A percentile compares a stretch with the other conserved stretches of the same genome.
phyloP scores from a whole-genome alignment of 371 early-diverging fungal genomes.

The Coemansia sp. region DNA sequence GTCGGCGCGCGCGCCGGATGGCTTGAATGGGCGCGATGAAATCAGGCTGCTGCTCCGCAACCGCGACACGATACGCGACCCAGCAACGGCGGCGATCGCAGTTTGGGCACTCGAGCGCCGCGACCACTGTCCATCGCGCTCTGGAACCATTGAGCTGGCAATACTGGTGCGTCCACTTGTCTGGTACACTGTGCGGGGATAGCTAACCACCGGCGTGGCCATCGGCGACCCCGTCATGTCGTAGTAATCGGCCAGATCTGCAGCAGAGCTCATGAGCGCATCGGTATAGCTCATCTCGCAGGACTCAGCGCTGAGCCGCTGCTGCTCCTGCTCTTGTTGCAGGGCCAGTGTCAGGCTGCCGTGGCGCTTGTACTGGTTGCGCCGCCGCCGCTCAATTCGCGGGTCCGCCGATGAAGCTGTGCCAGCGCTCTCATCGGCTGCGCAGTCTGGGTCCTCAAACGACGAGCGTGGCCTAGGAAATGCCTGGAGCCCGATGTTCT shows the following conservation, averaged over 20 bases:
- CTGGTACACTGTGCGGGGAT: slow-evolving; percentile 13
- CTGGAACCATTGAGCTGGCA: background rate
- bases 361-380: slow-evolving; percentile 45
- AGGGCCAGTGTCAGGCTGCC: slow-evolving; percentile 43
- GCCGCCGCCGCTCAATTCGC: slow-evolving; percentile 34
- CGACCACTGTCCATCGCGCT: background rate
- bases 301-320: background rate
- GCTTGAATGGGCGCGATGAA: slow-evolving; percentile 4
- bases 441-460: slow-evolving; percentile 3
- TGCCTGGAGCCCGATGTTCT: slow-evolving; percentile 3
- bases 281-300: background rate
- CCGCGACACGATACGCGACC: slow-evolving; percentile 10
- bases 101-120: slow-evolving; percentile 6
- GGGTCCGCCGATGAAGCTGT: slow-evolving; percentile 10
- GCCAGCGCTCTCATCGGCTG: background rate
- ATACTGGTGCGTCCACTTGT: background rate
- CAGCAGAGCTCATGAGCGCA: background rate
- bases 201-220: slow-evolving; percentile 12
- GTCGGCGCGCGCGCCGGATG: background rate
- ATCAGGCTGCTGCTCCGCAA: slow-evolving; percentile 24
- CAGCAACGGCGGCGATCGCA: slow-evolving; percentile 5
- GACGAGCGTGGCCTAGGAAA: slow-evolving; percentile 35
- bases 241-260: background rate
- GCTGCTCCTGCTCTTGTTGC: slow-evolving; percentile 29
- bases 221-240: slow-evolving; percentile 15